Percentiles rank a stretch among this genome's conserved stretches.
Evolutionary conservation across 2,329 filamentous ascomycete genomes (phyloP).

Genomic region (Thelonectria blattea): DNA sequence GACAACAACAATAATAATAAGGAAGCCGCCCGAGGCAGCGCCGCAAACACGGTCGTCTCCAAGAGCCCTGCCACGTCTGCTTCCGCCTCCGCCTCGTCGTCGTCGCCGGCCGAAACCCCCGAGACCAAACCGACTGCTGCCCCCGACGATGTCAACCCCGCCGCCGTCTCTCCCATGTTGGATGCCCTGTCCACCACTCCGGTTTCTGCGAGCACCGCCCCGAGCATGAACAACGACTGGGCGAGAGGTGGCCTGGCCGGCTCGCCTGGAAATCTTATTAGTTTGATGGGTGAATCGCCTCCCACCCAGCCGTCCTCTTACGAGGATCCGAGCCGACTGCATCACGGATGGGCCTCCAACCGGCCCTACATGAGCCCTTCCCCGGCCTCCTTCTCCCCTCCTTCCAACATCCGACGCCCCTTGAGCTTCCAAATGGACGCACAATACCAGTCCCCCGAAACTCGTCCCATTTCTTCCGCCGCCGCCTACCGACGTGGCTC

Average conservation of each 20-base stretch:
- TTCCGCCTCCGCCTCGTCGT: conserved; percentile 47
- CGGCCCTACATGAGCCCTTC: conserved; percentile 53
- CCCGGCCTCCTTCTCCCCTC: conserved; percentile 50
- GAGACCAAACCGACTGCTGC: conserved; percentile 51
- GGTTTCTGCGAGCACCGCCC: conserved; percentile 55
- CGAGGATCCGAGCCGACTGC: conserved; percentile 52
- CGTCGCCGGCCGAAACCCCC: conserved; percentile 52
- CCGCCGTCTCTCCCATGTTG: conserved; percentile 53
- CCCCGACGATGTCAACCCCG: conserved; percentile 51
- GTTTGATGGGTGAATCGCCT: conserved; percentile 58
- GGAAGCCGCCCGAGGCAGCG: conserved; percentile 36
- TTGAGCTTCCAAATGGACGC: conserved; percentile 62
- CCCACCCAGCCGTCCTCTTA: conserved; percentile 60
- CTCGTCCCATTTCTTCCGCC: conserved; percentile 45
- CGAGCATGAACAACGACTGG: conserved; percentile 56
- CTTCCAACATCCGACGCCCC: conserved; percentile 49
- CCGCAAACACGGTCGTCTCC: conserved; percentile 42
- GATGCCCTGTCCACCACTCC: conserved; percentile 56
- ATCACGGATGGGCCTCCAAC: conserved; percentile 54
- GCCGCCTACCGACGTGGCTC: conserved; percentile 53
- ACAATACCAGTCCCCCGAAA: conserved; percentile 50
- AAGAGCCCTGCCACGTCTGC: conserved; percentile 44
- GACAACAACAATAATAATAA: conserved; percentile 43
- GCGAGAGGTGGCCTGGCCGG: conserved; percentile 51
- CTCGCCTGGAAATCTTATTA: conserved; percentile 61